phyloP scores from a whole-genome alignment of 1,284 basidiomycete genomes.

The Tilletia indica region DNA sequence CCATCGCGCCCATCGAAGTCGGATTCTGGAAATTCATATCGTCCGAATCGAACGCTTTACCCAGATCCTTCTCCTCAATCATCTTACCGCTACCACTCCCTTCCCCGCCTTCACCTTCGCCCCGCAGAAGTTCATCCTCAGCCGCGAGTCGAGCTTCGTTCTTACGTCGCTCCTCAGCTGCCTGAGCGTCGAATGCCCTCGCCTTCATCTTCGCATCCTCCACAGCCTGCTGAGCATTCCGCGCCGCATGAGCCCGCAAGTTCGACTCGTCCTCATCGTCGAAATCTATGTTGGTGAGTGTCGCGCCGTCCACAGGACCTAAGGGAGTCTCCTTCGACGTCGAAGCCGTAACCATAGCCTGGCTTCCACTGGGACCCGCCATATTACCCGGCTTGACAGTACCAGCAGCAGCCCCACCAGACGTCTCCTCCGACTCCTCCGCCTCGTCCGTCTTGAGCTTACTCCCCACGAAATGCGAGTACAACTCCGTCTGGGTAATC shows the following conservation, averaged over 20 bases:
- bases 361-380: not conserved
- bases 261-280: constrained; percentile 93
- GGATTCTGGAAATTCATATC: constrained; percentile 99
- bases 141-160: constrained; percentile 64
- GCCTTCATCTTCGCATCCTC: constrained; percentile 77
- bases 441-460: constrained; percentile 95
- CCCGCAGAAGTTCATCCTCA: constrained; percentile 15
- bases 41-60: constrained; percentile 63
- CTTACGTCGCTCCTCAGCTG: constrained; percentile 67
- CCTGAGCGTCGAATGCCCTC: constrained; percentile 77
- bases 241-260: constrained; percentile 79
- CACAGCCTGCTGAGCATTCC: constrained; percentile 87
- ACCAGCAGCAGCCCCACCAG: constrained; percentile 41
- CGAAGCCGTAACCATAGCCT: constrained; percentile 47
- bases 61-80: constrained; percentile 45
- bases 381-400: constrained; percentile 23
- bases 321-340: constrained; percentile 67
- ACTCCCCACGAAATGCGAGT: constrained; percentile 98
- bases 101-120: constrained; percentile 23
- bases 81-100: constrained; percentile 26
- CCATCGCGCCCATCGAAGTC: constrained; percentile 77
- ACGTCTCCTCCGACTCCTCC: constrained; percentile 67
- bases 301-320: constrained; percentile 60
- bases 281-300: constrained; percentile 81
- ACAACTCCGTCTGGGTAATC: constrained; percentile 97